Conservation (phyloP, 495 filamentous ascomycete genomes). For the Talaromyces proteolyticus region DNA sequence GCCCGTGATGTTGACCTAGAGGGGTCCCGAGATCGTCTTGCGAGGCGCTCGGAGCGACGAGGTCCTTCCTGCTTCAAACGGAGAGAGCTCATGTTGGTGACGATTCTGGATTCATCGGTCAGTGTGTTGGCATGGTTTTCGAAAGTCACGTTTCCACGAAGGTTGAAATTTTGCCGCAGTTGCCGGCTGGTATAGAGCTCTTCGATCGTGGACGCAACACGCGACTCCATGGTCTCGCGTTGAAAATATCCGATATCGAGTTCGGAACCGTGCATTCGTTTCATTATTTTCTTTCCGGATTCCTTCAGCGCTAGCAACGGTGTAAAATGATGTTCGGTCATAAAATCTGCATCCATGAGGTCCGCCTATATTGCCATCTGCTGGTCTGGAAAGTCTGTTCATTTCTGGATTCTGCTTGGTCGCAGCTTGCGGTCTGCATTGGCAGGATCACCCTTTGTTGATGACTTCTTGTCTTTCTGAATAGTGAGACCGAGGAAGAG, state of each 20-base stretch:
- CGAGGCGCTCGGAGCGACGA: constrained; percentile 8
- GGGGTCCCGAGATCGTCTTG: background rate
- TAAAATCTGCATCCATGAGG: constrained; percentile 9
- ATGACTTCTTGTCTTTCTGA: constrained; percentile 8
- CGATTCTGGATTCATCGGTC: constrained; percentile 9
- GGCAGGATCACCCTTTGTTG: constrained; percentile 10
- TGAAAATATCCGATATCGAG: constrained; percentile 7
- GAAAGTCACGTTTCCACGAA: constrained; percentile 7
- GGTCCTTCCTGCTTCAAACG: constrained; percentile 5
- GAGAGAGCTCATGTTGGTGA: constrained; percentile 3
- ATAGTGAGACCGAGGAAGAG: constrained; percentile 9
- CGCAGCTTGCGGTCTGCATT: constrained; percentile 11
- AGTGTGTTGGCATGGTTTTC: constrained; percentile 12
- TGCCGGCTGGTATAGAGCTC: constrained; percentile 2
- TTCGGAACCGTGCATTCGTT: constrained; percentile 6
- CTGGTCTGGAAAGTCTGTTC: constrained; percentile 6
- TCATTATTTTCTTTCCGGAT: constrained; percentile 4
- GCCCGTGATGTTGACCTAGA: background rate
- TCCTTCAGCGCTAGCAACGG: constrained; percentile 4
- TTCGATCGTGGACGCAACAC: constrained; percentile 7
- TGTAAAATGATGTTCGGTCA: constrained; percentile 7
- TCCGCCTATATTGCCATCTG: constrained; percentile 8
- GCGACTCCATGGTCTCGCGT: constrained; percentile 6
- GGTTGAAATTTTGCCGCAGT: constrained; percentile 5
- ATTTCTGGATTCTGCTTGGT: constrained; percentile 8